Evolutionary conservation across 164 flowering plant genomes (phyloP), one percentile per base, ranked within the genome.

Genomic region (Berberis thunbergii): DNA sequence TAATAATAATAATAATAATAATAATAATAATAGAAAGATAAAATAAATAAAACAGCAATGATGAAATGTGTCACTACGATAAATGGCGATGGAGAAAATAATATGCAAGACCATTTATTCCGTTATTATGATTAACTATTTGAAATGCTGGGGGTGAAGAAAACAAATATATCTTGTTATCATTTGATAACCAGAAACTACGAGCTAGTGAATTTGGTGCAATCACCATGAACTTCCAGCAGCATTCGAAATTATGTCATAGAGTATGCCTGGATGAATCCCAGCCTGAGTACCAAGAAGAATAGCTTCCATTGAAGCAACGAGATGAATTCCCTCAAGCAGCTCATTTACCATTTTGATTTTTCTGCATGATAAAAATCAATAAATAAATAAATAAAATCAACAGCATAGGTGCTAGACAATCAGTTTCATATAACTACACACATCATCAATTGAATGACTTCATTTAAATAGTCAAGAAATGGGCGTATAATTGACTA

Each of bases 211-310:
- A 46, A 8, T 4, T 46, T 46, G 49, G 8, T 4, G 49, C 8
- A 46, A 63, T 74, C 64, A 94, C 99, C 97, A 84, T 74, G 99
- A 94, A 71, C 78, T 91, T 76, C 99, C 99, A 69, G 99, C 99
- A 66, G 97, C 96, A 83, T 91, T 89, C 7, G 99, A 87, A 64
- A 94, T 83, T 65, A 94, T 91, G 64, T 94, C 84, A 70, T 94
- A 84, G 69, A 94, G 60, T 68, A 87, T 89, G 88, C 83, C 77
- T 46, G 97, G 97, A 81, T 94, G 92, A 67, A 91, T 74, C 46
- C 92, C 89, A 74, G 91, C 83, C 72, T 79, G 82, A 26, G 76
- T 65, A 40, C 94, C 96, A 49, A 94, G 87, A 74, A 81, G 76
- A 68, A 94, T 76, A 65, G 96, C 97, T 78, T 94, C 99, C 70